Evolutionary conservation across 768 basidiomycete species (phyloP), one percentile per base, ranked within the genome.

Genomic region (Lentinula lateritia): DNA sequence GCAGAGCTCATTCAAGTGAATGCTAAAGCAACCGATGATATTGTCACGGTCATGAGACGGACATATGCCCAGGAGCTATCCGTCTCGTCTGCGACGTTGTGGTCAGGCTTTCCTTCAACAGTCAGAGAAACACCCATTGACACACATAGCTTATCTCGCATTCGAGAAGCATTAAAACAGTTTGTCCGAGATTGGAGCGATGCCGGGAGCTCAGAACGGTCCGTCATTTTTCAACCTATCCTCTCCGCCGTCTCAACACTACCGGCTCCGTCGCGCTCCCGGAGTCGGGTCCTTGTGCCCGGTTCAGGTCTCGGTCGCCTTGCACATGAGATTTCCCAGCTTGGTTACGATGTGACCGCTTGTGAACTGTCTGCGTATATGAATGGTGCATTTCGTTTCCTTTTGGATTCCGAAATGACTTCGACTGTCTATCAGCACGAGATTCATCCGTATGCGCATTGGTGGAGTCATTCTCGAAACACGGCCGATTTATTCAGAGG

Each of bases 161-260:
- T 83, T 5, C 72, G 82, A 10, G 86, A 89, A 69, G 70, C 84
- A 1, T 67, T 90, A 62, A 87, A 87, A 70, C 88, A 89, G 68
- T 86, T 87, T 62, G 77, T 89, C 23, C 77, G 88, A 5, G 88
- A 90, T 67, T 89, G 88, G 88, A 87, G 85, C 65, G 68, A 69
- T 6, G 84, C 86, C 62, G 87, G 87, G 0, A 66, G 68, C 1
- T 43, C 41, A 6, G 88, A 90, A 69, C 78, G 88, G n/a, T 73
- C 73, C 3, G 72, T 68, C 50, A 84, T 84, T 28, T 85, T 88
- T 63, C 65, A 71, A 23, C 87, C 87, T 0, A 83, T 89, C 41
- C 70, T 90, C 16, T 72, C 80, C 1, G 73, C 81, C 0, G 72
- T 90, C 13, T 59, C 66, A 9, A 43, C 52, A 2, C 65, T 69